These are phyloP conservation scores for Pistacia integerrima DNA, from an alignment of 345 rosid species.

Conservation along the genomic window DNA sequence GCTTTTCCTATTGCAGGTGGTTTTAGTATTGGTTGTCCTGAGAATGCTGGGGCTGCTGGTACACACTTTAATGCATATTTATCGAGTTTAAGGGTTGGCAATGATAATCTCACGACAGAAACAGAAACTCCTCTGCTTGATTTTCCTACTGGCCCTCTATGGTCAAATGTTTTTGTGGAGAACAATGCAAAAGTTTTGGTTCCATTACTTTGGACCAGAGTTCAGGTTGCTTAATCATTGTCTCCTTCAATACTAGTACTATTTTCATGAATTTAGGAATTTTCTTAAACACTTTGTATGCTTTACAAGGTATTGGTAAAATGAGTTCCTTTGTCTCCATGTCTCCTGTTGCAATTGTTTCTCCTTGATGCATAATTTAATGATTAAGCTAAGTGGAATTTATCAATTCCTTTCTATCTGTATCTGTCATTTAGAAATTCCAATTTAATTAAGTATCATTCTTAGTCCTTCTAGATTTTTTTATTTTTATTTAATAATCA, in stretches of 20 bases:
- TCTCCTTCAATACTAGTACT: constrained; percentile 3
- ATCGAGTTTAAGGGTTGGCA: constrained; percentile 82
- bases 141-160: constrained; percentile 75
- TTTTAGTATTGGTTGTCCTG: constrained; percentile 73
- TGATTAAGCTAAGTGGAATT: neutral
- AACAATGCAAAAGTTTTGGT: constrained; percentile 92
- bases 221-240: constrained; percentile 67
- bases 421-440: too few species aligned
- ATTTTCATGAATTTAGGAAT: constrained; percentile 13
- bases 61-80: constrained; percentile 86
- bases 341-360: constrained; percentile 9
- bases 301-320: neutral
- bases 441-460: neutral
- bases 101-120: constrained; percentile 79
- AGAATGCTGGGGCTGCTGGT: constrained; percentile 98
- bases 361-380: neutral
- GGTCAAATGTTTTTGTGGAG: constrained; percentile 95
- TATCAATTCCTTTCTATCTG: too few species aligned
- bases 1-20: constrained; percentile 66
- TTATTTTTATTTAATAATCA: constrained; percentile 8
- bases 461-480: neutral
- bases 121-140: constrained; percentile 95
- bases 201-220: constrained; percentile 93
- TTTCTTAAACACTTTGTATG: constrained; percentile 1
- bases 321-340: neutral